A percentile compares a stretch with the other conserved stretches of the same genome.
Evolutionary conservation across 202 grass and related monocot species (phyloP).

Genomic region (Zizania palustris): DNA sequence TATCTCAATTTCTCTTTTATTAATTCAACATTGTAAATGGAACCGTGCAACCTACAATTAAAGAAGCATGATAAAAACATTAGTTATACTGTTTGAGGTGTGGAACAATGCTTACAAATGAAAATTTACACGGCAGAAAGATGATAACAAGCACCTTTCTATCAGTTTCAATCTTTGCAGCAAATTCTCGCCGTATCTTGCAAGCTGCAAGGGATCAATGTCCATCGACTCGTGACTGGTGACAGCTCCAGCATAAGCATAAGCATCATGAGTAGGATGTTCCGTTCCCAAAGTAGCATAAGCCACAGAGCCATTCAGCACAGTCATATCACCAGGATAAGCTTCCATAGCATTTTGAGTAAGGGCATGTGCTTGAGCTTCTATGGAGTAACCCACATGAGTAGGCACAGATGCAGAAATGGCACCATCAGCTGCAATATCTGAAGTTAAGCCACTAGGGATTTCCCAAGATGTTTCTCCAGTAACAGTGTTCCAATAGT

Average conservation of each 20-base stretch:
- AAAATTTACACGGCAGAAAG: constrained; percentile 22
- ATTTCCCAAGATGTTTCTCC: constrained; percentile 98
- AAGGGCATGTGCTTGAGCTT: constrained; percentile 49
- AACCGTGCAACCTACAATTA: constrained; percentile 45
- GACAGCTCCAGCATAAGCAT: constrained; percentile 44
- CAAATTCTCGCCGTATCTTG: constrained; percentile 76
- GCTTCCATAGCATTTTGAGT: constrained; percentile 38
- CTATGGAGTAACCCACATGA: constrained; percentile 49
- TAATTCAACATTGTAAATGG: constrained; percentile 51
- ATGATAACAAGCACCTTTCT: constrained; percentile 55
- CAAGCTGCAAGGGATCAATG: constrained; percentile 77
- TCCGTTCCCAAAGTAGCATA: constrained; percentile 56
- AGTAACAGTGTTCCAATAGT: constrained; percentile 97
- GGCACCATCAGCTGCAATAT: constrained; percentile 37
- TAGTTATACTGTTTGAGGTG: constrained; percentile 29
- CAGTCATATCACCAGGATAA: constrained; percentile 51
- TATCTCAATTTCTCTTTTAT: constrained; percentile 77
- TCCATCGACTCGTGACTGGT: constrained; percentile 51
- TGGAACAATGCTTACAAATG: constrained; percentile 32
- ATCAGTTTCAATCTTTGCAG: constrained; percentile 75
- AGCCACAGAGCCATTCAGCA: constrained; percentile 36
- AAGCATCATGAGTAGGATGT: constrained; percentile 52
- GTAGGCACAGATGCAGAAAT: constrained; percentile 43
- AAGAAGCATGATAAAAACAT: constrained; percentile 15
- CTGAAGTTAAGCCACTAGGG: constrained; percentile 52